Percentiles rank a stretch among this genome's conserved stretches.
Evolutionary conservation across 768 basidiomycete species (phyloP).

Genomic region (Galerina sulciceps): DNA sequence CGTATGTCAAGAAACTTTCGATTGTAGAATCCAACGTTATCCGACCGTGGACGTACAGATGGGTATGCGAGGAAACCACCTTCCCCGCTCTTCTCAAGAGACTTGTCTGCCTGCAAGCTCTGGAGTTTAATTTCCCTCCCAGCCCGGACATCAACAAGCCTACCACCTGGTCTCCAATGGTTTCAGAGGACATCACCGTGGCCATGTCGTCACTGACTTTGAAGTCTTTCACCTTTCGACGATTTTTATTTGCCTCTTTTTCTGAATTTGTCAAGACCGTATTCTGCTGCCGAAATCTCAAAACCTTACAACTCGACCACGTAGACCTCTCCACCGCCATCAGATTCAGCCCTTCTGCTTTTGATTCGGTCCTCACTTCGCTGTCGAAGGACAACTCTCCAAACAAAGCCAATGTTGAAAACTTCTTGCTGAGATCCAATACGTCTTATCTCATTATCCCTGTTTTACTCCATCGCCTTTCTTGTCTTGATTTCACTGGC

Average conservation of each 20-base stretch:
- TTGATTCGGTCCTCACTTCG: conserved; percentile 19
- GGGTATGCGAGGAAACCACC: conserved; percentile 24
- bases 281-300: conserved; percentile 16
- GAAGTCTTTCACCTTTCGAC: conserved; percentile 21
- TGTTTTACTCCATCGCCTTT: conserved; percentile 19
- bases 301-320: conserved; percentile 22
- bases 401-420: conserved; percentile 16
- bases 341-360: conserved; percentile 16
- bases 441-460: conserved; percentile 21
- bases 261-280: conserved; percentile 22
- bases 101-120: conserved; percentile 14
- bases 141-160: conserved; percentile 15
- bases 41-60: conserved; percentile 22
- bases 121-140: conserved; percentile 25
- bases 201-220: conserved; percentile 18
- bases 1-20: conserved; percentile 24
- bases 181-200: conserved; percentile 25
- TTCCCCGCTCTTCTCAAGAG: conserved; percentile 25
- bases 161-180: conserved; percentile 23
- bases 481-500: conserved; percentile 17
- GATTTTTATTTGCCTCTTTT: conserved; percentile 22
- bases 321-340: conserved; percentile 20
- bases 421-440: conserved; percentile 19
- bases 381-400: conserved; percentile 1
- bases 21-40: conserved; percentile 13